Evolutionary conservation across 2,329 filamentous ascomycete species (phyloP).

Genomic region (Apiospora hydei): DNA sequence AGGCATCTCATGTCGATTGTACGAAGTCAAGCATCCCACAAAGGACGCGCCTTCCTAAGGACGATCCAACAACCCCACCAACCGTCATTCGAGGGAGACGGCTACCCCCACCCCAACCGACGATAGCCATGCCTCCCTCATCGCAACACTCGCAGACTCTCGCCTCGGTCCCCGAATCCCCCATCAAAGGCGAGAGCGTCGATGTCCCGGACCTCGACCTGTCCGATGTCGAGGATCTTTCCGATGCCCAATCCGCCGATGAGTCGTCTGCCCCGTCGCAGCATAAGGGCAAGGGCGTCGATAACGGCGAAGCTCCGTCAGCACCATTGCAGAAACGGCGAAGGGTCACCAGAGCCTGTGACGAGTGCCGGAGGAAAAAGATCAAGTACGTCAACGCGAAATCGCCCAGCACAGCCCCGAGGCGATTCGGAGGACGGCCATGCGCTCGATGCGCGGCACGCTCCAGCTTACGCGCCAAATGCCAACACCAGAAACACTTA

Average conservation of each 20-base stretch:
- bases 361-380: slow-evolving; percentile 71
- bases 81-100: slow-evolving; percentile 19
- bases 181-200: slow-evolving; percentile 38
- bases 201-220: slow-evolving; percentile 45
- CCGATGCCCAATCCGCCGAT: slow-evolving; percentile 42
- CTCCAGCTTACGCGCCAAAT: neutral
- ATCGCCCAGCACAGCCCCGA: neutral
- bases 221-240: slow-evolving; percentile 48
- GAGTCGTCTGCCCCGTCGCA: slow-evolving; percentile 44
- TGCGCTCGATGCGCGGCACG: slow-evolving; percentile 10
- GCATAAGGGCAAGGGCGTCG: slow-evolving; percentile 34
- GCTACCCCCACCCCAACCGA: slow-evolving; percentile 22
- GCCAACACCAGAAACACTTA: neutral
- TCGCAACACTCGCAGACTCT: slow-evolving; percentile 16
- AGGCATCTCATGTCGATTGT: slow-evolving; percentile 13
- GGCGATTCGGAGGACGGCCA: neutral
- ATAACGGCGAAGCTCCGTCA: slow-evolving; percentile 46
- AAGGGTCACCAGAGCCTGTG: slow-evolving; percentile 81
- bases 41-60: slow-evolving; percentile 20
- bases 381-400: slow-evolving; percentile 65
- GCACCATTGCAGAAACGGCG: slow-evolving; percentile 77
- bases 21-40: slow-evolving; percentile 11
- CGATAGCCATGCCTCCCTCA: slow-evolving; percentile 16
- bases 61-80: slow-evolving; percentile 22
- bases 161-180: slow-evolving; percentile 21